A percentile compares a stretch with the other conserved stretches of the same genome.
These are phyloP conservation scores for Lachnellula cervina DNA, from an alignment of 2,329 filamentous ascomycete species.

Conservation along the genomic window DNA sequence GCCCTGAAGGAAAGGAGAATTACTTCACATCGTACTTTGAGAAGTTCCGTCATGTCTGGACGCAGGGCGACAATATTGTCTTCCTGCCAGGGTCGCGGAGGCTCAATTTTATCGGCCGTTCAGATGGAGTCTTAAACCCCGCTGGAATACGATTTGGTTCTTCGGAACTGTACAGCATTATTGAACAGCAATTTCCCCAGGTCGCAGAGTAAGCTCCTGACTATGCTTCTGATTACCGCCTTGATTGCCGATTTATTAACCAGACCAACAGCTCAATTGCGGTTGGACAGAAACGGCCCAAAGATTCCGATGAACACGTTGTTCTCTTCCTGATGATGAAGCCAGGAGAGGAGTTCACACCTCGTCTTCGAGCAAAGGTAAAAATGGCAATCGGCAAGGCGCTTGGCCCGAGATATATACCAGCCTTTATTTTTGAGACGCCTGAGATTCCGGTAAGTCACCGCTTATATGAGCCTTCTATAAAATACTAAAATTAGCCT, in stretches of 20 bases:
- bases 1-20: constrained; percentile 36
- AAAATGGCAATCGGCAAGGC: constrained; percentile 62
- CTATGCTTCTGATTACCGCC: no score
- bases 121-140: constrained; percentile 76
- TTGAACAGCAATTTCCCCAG: constrained; percentile 61
- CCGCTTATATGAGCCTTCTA: neutral
- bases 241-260: constrained; percentile 58
- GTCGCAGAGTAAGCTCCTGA: constrained; percentile 68
- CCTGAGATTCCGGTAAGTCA: constrained; percentile 70
- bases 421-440: constrained; percentile 73
- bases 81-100: constrained; percentile 63
- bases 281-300: constrained; percentile 67
- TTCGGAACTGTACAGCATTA: constrained; percentile 72
- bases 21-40: constrained; percentile 59
- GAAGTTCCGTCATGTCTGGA: constrained; percentile 66
- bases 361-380: constrained; percentile 50
- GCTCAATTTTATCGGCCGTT: constrained; percentile 63
- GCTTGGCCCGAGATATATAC: constrained; percentile 69
- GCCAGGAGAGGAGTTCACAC: constrained; percentile 51
- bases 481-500: neutral
- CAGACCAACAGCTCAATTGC: neutral
- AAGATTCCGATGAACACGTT: constrained; percentile 53
- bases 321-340: constrained; percentile 57
- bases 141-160: constrained; percentile 74
- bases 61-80: constrained; percentile 75